phyloP scores from a whole-genome alignment of 495 filamentous ascomycete species.

The Hypoxylon lienhwacheense region DNA sequence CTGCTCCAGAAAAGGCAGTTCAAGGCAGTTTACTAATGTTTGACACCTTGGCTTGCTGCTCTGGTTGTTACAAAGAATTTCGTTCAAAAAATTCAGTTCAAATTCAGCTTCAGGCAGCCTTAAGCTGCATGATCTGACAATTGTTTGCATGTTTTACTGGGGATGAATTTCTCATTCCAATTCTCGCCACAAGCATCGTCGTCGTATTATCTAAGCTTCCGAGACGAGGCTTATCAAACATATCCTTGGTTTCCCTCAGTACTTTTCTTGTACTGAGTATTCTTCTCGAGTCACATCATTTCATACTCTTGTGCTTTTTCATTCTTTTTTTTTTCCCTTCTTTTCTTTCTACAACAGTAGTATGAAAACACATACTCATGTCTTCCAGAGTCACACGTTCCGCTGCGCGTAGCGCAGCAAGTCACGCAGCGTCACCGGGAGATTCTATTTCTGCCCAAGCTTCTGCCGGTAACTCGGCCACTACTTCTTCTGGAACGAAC shows the following conservation, averaged over 20 bases:
- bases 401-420: slow-evolving; percentile 73
- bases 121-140: slow-evolving; percentile 9
- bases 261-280: slow-evolving; percentile 8
- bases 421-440: slow-evolving; percentile 54
- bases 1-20: background rate
- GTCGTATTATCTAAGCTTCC: slow-evolving; percentile 25
- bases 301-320: background rate
- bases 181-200: slow-evolving; percentile 7
- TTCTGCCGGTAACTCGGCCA: slow-evolving; percentile 44
- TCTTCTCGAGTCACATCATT: slow-evolving; percentile 14
- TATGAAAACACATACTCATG: slow-evolving; percentile 61
- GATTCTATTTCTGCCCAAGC: slow-evolving; percentile 40
- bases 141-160: background rate
- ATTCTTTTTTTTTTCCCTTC: background rate
- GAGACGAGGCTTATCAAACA: slow-evolving; percentile 21
- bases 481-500: slow-evolving; percentile 42
- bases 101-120: background rate
- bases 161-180: slow-evolving; percentile 8
- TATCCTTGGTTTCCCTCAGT: slow-evolving; percentile 1
- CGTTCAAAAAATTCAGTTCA: background rate
- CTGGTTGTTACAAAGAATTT: background rate
- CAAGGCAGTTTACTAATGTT: background rate
- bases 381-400: slow-evolving; percentile 82
- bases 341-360: slow-evolving; percentile 6
- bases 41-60: background rate